These are phyloP conservation scores for Phialemoniopsis sp. DNA, from an alignment of 2,329 filamentous ascomycete genomes.

Conservation along the genomic window DNA sequence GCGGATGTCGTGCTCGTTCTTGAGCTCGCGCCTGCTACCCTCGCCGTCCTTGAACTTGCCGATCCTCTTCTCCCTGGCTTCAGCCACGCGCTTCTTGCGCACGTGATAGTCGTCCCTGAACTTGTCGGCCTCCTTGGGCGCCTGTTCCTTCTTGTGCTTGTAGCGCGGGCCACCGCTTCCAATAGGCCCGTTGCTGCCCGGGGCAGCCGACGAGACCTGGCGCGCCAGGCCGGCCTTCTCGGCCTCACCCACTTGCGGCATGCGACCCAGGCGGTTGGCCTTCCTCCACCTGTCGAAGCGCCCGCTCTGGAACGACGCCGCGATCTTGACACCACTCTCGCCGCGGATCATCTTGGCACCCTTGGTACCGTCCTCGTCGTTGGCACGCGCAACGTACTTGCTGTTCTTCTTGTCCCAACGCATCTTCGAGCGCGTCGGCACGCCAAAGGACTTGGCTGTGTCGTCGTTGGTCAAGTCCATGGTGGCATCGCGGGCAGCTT, in stretches of 20 bases:
- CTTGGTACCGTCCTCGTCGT: constrained; percentile 89
- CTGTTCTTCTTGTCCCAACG: constrained; percentile 96
- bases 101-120: constrained; percentile 86
- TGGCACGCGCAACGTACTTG: constrained; percentile 88
- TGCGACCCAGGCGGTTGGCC: constrained; percentile 71
- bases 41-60: constrained; percentile 69
- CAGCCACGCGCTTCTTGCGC: constrained; percentile 84
- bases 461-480: constrained; percentile 96
- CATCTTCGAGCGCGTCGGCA: constrained; percentile 70
- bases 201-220: constrained; percentile 9
- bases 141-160: constrained; percentile 82
- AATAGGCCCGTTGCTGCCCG: constrained; percentile 17
- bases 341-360: constrained; percentile 70
- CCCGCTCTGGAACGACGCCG: constrained; percentile 87
- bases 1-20: constrained; percentile 76
- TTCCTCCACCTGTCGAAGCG: constrained; percentile 92
- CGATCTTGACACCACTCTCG: constrained; percentile 93
- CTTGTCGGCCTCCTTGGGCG: constrained; percentile 91
- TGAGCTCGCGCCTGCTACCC: constrained; percentile 74
- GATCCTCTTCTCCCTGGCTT: constrained; percentile 79
- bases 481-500: constrained; percentile 78
- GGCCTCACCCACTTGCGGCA: constrained; percentile 79
- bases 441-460: constrained; percentile 71
- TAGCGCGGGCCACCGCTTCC: constrained; percentile 54
- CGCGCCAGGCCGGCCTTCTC: constrained; percentile 49